Evolutionary conservation across 768 basidiomycete genomes (phyloP), one percentile per base, ranked within the genome.

Genomic region (Boletus rubroflammeus): DNA sequence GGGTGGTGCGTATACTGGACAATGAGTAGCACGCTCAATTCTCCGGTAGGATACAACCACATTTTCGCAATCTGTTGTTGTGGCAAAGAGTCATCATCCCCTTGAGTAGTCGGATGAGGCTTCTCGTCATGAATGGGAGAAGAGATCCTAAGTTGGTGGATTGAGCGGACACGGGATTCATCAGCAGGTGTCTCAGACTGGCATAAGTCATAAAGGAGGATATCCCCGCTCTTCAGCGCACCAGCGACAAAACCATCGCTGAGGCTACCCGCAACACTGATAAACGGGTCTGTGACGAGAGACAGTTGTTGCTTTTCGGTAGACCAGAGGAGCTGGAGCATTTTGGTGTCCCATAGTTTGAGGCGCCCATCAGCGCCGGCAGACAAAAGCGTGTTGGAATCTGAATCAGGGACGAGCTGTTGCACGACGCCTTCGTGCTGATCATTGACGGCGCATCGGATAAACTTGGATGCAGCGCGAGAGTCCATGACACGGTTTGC

Each of bases 271-370:
- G 75, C 75, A 3, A 88, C 75, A 57, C 76, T 79, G 39, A 81
- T 57, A 58, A 77, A 81, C 2, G 81, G 68, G 58, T 86, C 84
- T 2, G 74, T 70, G 2, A 78, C 60, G 14, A 76, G 65, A 11
- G 67, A 66, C 31, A 63, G 57, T 2, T 56, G 52, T 17, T 73
- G 72, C 23, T 61, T 64, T 17, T 75, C 69, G 19, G 84, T 88
- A 1, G 82, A 78, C 89, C 88, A 92, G 21, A 85, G 48, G 54
- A 84, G 85, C n/a, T 56, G 60, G 14, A 82, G 67, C 4, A 70
- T 71, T 58, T 76, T 80, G 15, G 78, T 70, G 53, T 86, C 79
- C 91, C 91, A 93, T 3, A 93, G 57, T 65, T 91, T 93, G 59
- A 89, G 77, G 23, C 73, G 69, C 0, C 88, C 88, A 59, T 92